A percentile compares a stretch with the other conserved stretches of the same genome.
Conservation (phyloP, 805 yeast genomes). For the Metschnikowia peoriensis region DNA sequence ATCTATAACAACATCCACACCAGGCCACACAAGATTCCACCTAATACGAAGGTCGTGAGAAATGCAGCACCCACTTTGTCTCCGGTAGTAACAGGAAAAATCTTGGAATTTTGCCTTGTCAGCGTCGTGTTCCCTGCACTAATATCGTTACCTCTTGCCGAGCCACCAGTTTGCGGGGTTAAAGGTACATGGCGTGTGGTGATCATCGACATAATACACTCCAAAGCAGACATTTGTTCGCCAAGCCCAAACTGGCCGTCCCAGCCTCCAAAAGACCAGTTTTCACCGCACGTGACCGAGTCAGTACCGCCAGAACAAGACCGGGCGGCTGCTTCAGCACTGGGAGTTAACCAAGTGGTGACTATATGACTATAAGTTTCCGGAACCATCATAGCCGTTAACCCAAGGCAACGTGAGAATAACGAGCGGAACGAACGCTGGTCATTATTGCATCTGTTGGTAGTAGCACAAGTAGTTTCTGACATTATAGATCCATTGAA, state of each 20-base stretch:
- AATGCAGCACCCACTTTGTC: constrained; percentile 84
- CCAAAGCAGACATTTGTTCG: constrained; percentile 75
- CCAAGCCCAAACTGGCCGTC: constrained; percentile 73
- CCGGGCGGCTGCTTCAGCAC: constrained; percentile 67
- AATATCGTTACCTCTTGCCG: constrained; percentile 18
- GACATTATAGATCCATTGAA: constrained; percentile 52
- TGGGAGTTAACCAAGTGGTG: constrained; percentile 25
- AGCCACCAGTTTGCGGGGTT: constrained; percentile 19
- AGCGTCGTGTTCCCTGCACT: constrained; percentile 29
- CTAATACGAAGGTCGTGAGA: constrained; percentile 71
- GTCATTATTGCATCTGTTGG: constrained; percentile 62
- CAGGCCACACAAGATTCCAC: constrained; percentile 59
- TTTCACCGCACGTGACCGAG: constrained; percentile 77
- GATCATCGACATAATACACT: constrained; percentile 41
- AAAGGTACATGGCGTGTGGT: constrained; percentile 25
- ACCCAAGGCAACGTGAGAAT: constrained; percentile 60
- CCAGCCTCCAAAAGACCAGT: constrained; percentile 61
- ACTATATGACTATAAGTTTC: constrained; percentile 40
- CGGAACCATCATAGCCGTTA: constrained; percentile 56
- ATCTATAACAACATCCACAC: constrained; percentile 70
- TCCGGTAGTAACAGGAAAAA: constrained; percentile 49
- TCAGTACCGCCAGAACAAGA: constrained; percentile 80
- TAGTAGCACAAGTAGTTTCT: constrained; percentile 59
- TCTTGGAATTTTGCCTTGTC: constrained; percentile 35
- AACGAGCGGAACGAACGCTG: constrained; percentile 73